A percentile compares a stretch with the other conserved stretches of the same genome.
These are phyloP conservation scores for Sphagnum fallax DNA, from an alignment of 228 moss, liverwort and hornwort genomes.

Conservation along the genomic window DNA sequence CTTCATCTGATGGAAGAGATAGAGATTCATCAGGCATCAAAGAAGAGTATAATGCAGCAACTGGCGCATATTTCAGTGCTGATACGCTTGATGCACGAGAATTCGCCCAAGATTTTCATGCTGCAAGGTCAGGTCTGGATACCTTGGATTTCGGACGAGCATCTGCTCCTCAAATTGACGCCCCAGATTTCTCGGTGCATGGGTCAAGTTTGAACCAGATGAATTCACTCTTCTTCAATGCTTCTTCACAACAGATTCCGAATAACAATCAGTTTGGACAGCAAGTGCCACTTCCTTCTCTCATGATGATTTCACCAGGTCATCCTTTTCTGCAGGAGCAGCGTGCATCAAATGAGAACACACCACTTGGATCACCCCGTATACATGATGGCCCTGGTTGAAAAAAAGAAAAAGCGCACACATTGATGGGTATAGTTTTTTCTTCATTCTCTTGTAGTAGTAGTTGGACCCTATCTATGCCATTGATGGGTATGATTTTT, in stretches of 20 bases:
- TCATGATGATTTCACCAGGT: slow-evolving; percentile 43
- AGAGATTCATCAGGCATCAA: slow-evolving; percentile 26
- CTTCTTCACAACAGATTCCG: slow-evolving; percentile 23
- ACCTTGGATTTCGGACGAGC: background rate
- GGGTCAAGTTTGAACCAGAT: slow-evolving; percentile 17
- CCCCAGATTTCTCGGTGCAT: slow-evolving; percentile 4
- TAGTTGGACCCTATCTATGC: too few relatives aligned
- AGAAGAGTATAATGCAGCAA: slow-evolving; percentile 18
- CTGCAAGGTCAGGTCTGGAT: slow-evolving; percentile 17
- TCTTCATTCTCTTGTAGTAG: too few relatives aligned
- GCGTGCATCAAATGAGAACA: slow-evolving; percentile 58
- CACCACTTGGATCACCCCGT: slow-evolving; percentile 53
- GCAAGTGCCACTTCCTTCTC: slow-evolving; percentile 36
- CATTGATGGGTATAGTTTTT: too few relatives aligned
- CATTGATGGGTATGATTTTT: too few relatives aligned
- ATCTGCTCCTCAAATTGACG: slow-evolving; percentile 4
- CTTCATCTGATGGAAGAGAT: slow-evolving; percentile 21
- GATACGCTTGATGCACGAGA: slow-evolving; percentile 58
- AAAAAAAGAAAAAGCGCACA: background rate
- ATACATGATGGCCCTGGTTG: slow-evolving; percentile 41
- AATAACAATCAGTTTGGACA: slow-evolving; percentile 22
- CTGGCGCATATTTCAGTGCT: slow-evolving; percentile 46
- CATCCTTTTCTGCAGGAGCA: slow-evolving; percentile 41
- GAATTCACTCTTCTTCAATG: slow-evolving; percentile 44
- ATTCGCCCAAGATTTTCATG: slow-evolving; percentile 32